A percentile compares a stretch with the other conserved stretches of the same genome.
These are phyloP conservation scores for Sordariomycetes sp. DNA, from an alignment of 2,329 filamentous ascomycete species.

Conservation along the genomic window DNA sequence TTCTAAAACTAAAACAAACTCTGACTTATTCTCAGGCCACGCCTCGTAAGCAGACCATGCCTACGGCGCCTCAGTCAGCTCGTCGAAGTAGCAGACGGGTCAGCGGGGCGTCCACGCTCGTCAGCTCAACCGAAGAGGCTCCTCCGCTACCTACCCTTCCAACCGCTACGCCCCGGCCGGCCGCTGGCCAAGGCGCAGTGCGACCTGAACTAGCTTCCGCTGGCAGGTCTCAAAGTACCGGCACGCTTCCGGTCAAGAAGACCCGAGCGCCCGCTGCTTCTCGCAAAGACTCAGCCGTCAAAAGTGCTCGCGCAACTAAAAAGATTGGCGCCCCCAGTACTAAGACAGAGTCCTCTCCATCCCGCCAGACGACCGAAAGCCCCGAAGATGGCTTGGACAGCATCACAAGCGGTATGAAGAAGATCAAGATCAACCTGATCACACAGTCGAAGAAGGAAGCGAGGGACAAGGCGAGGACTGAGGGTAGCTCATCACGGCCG, in stretches of 20 bases:
- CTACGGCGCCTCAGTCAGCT: conserved; percentile 12
- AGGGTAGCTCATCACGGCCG: conserved; percentile 8
- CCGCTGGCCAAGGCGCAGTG: conserved; percentile 1
- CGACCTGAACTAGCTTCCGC: conserved; percentile 2
- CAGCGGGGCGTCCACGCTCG: conserved; percentile 35
- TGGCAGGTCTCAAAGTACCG: conserved; percentile 4
- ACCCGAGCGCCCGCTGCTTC: conserved; percentile 37
- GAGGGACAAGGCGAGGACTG: conserved; percentile 22
- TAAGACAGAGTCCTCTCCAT: conserved; percentile 4
- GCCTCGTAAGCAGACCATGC: conserved; percentile 18
- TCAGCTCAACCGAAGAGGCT: conserved; percentile 11
- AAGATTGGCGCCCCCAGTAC: conserved; percentile 17
- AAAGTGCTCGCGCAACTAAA: conserved; percentile 23
- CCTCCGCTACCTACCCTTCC: conserved; percentile 8
- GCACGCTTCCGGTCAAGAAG: conserved; percentile 47
- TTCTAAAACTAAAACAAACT: background rate
- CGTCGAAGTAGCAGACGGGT: conserved; percentile 35
- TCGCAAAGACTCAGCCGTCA: conserved; percentile 29
- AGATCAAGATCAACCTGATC: conserved; percentile 53
- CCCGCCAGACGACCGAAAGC: too few species aligned
- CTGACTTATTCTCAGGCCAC: conserved; percentile 15
- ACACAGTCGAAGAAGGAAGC: conserved; percentile 50
- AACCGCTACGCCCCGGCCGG: background rate
- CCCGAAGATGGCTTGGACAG: conserved; percentile 37
- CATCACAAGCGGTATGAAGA: conserved; percentile 50